Percentiles rank a stretch among this genome's conserved stretches.
phyloP scores from a whole-genome alignment of 169 alveolate genomes.

The Eimeria acervulina region DNA sequence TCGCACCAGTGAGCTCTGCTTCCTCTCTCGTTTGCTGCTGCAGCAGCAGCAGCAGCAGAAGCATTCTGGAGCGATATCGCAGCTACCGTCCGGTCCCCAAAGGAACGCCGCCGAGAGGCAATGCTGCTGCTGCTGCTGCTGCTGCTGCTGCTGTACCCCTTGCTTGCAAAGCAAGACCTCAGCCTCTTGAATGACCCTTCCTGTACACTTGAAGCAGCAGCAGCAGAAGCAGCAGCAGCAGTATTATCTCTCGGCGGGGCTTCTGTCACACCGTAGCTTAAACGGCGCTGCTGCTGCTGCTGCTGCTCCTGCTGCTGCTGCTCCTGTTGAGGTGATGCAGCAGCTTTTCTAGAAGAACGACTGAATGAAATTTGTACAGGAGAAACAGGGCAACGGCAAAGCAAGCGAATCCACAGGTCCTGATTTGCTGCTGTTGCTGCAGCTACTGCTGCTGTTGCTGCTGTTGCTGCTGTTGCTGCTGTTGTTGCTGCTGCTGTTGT shows the following conservation, averaged over 20 bases:
- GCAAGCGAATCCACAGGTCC: neutral
- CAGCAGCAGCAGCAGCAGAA: constrained; percentile 43
- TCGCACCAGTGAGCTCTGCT: constrained; percentile 52
- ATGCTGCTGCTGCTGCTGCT: constrained; percentile 34
- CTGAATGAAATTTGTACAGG: constrained; percentile 5
- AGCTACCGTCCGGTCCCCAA: constrained; percentile 14
- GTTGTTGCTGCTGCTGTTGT: constrained; percentile 11
- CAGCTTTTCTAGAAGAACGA: constrained; percentile 17
- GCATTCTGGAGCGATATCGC: neutral
- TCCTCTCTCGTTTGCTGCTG: constrained; percentile 3
- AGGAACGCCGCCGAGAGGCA: neutral
- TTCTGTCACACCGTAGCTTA: neutral
- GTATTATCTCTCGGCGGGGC: no score
- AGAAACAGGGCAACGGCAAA: constrained; percentile 23
- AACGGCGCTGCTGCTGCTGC: neutral
- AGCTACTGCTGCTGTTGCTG: constrained; percentile 20
- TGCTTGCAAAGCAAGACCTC: neutral
- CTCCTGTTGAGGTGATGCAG: neutral
- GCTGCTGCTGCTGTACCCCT: neutral
- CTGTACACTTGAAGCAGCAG: neutral
- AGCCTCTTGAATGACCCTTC: neutral
- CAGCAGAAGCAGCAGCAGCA: neutral
- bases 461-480: constrained; percentile 42
- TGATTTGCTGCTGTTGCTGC: constrained; percentile 17
- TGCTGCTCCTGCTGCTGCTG: constrained; percentile 29